Base-by-base conservation (phyloP, 331 rosid species). In the Dryas integrifolia region DNA sequence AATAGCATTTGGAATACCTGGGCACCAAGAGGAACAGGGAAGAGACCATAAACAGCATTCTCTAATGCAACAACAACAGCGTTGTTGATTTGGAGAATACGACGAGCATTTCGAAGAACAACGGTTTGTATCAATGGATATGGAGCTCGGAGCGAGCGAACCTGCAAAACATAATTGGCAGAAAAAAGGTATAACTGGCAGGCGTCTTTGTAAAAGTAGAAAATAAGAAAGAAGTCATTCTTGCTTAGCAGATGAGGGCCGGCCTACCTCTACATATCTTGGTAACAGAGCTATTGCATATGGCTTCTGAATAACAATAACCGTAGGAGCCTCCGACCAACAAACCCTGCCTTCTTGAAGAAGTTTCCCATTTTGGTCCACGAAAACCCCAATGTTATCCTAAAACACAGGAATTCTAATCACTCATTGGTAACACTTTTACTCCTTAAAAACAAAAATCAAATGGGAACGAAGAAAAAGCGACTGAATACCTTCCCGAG, bases 331-430 rank as follows among this genome's bases (percentile, higher is more conserved):
- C 87, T 95, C 98, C 3, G 99, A 89, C 99, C 99, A 95, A 79
- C 94, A 90, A 87, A 95, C 79, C 85, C 99, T 89, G 40, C 99
- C 99, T 82, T 95, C 92, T 21, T 85, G 89, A 74, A 81, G 80
- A 82, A 95, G 99, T 65, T 95, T 95, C 70, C 98, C 99, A 73
- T 95, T 92, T 90, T 92, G 98, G 73, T 95, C 98, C 79, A 92
- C 97, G 63, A 95, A 87, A 65, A 95, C 97, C 69, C 99, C 97
- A 85, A 95, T 95, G 58, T 95, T 95, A 85, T 92, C 98, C 99
- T 95, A 75, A 58, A 66, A 56, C 55, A 58, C 7, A 26, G 50
- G 43, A 72, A 26, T 41, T 9, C 12, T 64, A 16, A 64, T 64
- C 65, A 41, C 21, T 13, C 43, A 56, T 26, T 24, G 38, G 56